Base-by-base conservation (phyloP, 345 rosid species). In the Eucalyptus camaldulensis region DNA sequence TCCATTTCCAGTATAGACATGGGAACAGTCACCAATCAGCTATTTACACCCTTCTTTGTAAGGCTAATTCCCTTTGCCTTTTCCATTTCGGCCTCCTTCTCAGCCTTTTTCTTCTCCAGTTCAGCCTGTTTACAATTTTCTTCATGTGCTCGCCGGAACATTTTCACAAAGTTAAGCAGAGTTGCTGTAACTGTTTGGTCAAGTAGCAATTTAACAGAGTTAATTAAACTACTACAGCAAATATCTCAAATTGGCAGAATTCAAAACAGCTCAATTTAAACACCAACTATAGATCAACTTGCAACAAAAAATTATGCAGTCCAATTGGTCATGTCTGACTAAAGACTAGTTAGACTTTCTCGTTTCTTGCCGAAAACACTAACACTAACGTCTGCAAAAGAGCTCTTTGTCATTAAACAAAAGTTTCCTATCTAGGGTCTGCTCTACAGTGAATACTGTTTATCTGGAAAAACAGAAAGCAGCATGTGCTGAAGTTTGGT, bases 141-240 rank as follows among this genome's bases (percentile, higher is more conserved):
- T 88, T 98, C 99, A 85, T 97, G 99, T 85, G 99, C 98, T 95
- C 93, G 96, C 88, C 96, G 96, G 80, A 98, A 98, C 93, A 97
- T 90, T 91, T 93, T 94, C 93, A 94, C 95, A 92, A 98, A 98
- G 90, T 94, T 98, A 88, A 96, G 91, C 85, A 98, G 96, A 56
- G 99, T 98, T 22, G 97, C 93, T 85, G 93, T 96, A 90, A 98
- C 99, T 98, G 99, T 92, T 93, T 47, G 86, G 33, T 40, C 33
- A 87, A 25, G 85, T n/a, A 58, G 31, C 56, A 47, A 51, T 76
- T 76, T 76, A 76, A 72, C 81, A 76, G 29, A 40, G 85, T 76
- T 76, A 76, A 43, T 37, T 37, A 29, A 76, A 21, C 85, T 76
- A 40, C 15, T 76, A 44, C 47, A 40, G 47, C 27, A 40, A 76